These are phyloP conservation scores for Ziziphus jujuba DNA, from an alignment of 306 rosid genomes.

Conservation along the genomic window DNA sequence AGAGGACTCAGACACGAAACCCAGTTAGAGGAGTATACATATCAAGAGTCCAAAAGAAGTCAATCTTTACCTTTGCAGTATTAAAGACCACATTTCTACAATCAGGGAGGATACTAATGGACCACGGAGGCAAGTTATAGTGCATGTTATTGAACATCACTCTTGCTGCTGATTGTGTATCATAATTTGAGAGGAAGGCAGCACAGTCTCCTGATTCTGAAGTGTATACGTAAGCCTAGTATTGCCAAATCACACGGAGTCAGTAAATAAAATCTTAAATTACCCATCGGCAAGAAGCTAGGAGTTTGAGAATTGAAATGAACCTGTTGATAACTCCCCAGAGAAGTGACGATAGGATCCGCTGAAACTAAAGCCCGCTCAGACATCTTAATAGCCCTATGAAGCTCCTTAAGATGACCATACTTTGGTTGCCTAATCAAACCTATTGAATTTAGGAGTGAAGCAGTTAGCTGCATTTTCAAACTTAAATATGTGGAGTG, in stretches of 20 bases:
- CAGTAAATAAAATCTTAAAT: conserved; percentile 27
- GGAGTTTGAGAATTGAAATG: conserved; percentile 6
- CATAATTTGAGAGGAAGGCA: conserved; percentile 87
- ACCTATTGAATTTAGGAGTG: conserved; percentile 48
- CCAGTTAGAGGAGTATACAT: conserved; percentile 1
- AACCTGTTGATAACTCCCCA: conserved; percentile 95
- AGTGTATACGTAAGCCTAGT: conserved; percentile 79
- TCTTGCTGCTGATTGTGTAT: conserved; percentile 67
- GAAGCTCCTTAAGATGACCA: conserved; percentile 98
- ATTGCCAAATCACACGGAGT: conserved; percentile 28
- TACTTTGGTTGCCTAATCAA: conserved; percentile 92
- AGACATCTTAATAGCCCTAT: conserved; percentile 75
- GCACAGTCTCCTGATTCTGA: conserved; percentile 85
- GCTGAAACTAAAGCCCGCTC: conserved; percentile 79
- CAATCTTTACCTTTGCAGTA: conserved; percentile 76
- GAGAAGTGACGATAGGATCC: conserved; percentile 79
- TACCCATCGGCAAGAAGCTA: conserved; percentile 2
- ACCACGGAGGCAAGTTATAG: conserved; percentile 97
- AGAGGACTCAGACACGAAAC: conserved; percentile 2
- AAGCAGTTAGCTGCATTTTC: conserved; percentile 19
- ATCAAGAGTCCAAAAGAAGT: conserved; percentile 10
- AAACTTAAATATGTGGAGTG: neutral
- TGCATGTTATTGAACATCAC: conserved; percentile 98
- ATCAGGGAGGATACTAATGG: conserved; percentile 93
- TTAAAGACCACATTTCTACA: conserved; percentile 89